Percentiles rank a stretch among this genome's conserved stretches.
Evolutionary conservation across 2,329 filamentous ascomycete species (phyloP).

Genomic region (Boeremia exigua): DNA sequence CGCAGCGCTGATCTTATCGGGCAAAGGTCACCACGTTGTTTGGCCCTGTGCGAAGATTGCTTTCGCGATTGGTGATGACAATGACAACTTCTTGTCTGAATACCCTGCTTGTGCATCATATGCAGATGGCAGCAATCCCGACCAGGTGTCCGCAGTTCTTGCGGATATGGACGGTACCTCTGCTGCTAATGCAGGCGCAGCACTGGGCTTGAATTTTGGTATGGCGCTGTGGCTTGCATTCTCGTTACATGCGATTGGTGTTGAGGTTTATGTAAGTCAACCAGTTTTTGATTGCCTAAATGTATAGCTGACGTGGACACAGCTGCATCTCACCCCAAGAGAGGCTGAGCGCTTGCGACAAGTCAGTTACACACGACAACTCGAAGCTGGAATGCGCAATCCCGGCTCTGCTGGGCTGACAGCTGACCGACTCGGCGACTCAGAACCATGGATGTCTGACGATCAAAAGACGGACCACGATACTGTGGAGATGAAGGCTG

Average conservation of each 20-base stretch:
- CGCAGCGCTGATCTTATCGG: constrained; percentile 50
- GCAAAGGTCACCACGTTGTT: constrained; percentile 43
- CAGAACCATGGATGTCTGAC: constrained; percentile 27
- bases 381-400: constrained; percentile 60
- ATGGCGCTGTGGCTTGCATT: constrained; percentile 61
- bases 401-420: constrained; percentile 45
- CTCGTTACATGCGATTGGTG: constrained; percentile 53
- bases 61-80: constrained; percentile 39
- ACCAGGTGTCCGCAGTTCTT: constrained; percentile 26
- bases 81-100: constrained; percentile 8
- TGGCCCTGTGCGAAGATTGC: constrained; percentile 59
- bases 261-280: constrained; percentile 52
- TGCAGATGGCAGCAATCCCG: constrained; percentile 42
- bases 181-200: constrained; percentile 49
- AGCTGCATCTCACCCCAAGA: constrained; percentile 54
- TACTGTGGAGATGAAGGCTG: not conserved
- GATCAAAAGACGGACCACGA: not conserved
- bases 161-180: constrained; percentile 33
- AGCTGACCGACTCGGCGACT: constrained; percentile 37
- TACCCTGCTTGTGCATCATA: constrained; percentile 58
- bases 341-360: constrained; percentile 61
- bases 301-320: not conserved
- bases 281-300: not conserved
- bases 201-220: constrained; percentile 58
- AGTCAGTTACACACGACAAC: constrained; percentile 63